Conservation (phyloP, 345 rosid genomes). For the Salix suchowensis region DNA sequence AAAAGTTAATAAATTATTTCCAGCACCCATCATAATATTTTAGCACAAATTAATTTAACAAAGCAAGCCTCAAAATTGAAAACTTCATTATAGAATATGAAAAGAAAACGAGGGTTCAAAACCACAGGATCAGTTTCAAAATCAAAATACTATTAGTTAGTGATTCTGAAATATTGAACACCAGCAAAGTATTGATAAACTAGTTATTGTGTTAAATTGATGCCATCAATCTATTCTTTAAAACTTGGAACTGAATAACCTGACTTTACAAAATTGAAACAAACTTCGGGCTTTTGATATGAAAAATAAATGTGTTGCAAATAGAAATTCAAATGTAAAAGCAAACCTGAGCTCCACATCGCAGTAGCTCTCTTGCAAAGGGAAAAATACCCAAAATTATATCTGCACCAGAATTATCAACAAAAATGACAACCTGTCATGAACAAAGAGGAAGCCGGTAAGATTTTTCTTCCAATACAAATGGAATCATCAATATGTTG, state of each 20-base stretch:
- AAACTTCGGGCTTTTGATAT: not conserved
- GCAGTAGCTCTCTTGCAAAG: constrained; percentile 87
- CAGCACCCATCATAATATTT: not conserved
- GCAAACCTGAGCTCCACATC: constrained; percentile 76
- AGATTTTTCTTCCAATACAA: not conserved
- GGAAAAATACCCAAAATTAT: constrained; percentile 90
- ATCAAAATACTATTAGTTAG: not conserved
- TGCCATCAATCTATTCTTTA: not conserved
- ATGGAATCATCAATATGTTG: not conserved
- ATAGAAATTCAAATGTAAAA: constrained; percentile 1
- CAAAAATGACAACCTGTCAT: constrained; percentile 83
- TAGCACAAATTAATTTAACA: not conserved
- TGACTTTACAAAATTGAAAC: not conserved
- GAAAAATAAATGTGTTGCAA: constrained; percentile 1
- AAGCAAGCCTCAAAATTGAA: not conserved
- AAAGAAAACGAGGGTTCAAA: not conserved
- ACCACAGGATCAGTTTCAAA: not conserved
- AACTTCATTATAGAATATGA: not conserved
- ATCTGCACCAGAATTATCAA: constrained; percentile 98
- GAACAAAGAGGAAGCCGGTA: constrained; percentile 18
- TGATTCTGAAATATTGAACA: not conserved
- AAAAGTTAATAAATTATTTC: not conserved
- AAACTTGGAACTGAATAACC: not conserved
- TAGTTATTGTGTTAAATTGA: not conserved
- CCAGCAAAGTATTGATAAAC: not conserved